Conservation (phyloP, 306 rosid genomes). For the Quercus bicolor region DNA sequence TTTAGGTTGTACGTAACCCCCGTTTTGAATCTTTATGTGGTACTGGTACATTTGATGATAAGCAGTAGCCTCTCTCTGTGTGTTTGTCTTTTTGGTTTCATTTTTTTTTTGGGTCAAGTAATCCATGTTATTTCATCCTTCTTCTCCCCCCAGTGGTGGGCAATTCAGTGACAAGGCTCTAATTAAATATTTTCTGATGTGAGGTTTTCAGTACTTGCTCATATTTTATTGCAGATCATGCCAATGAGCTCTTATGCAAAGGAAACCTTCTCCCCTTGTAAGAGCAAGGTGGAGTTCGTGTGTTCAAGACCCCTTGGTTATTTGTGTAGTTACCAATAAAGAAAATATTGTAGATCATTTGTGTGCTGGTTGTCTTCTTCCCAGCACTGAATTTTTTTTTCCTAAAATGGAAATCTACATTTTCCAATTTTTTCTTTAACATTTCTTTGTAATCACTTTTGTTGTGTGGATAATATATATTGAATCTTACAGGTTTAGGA, state of each 20-base stretch:
- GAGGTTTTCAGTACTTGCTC: not conserved
- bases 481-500: conserved; percentile 62
- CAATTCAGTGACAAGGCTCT: not conserved
- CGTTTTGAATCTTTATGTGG: conserved; percentile 83
- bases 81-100: not conserved
- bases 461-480: not conserved
- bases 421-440: not conserved
- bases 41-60: conserved; percentile 47
- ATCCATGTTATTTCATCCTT: not conserved
- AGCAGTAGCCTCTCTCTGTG: conserved; percentile 44
- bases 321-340: too few species aligned
- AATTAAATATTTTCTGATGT: not conserved
- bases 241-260: too few species aligned
- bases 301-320: too few species aligned
- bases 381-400: not conserved
- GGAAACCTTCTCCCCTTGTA: too few species aligned
- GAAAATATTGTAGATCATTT: not conserved
- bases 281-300: too few species aligned
- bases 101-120: not conserved
- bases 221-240: too few species aligned
- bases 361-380: not conserved
- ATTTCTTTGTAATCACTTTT: not conserved
- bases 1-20: conserved; percentile 72
- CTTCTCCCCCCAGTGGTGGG: not conserved
- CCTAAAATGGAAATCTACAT: not conserved